These are phyloP conservation scores for Brassica juncea DNA, from an alignment of 345 rosid species.

Conservation along the genomic window DNA sequence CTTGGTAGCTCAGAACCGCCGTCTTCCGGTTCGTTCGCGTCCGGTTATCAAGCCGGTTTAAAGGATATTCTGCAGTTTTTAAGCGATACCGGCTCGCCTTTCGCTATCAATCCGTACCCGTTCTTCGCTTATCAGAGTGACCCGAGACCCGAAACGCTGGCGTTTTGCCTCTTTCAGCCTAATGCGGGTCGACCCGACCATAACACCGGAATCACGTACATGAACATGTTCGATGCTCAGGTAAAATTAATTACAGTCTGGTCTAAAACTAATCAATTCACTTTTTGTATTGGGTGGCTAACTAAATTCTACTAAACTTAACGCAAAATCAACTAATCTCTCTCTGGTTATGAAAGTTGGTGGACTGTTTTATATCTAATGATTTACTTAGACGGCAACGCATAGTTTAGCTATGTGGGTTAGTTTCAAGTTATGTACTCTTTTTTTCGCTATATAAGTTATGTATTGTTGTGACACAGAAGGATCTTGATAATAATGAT, in stretches of 20 bases:
- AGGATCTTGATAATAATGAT: not conserved
- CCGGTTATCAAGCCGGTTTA: constrained; percentile 58
- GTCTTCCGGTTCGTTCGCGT: constrained; percentile 64
- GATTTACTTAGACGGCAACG: constrained; percentile 17
- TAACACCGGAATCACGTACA: constrained; percentile 73
- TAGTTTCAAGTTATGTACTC: constrained; percentile 14
- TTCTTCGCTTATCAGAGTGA: constrained; percentile 91
- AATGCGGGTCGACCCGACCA: constrained; percentile 86
- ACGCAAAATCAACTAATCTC: not conserved
- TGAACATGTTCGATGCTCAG: constrained; percentile 99
- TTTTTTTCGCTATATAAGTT: not conserved
- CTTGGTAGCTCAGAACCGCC: constrained; percentile 82
- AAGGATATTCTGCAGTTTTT: constrained; percentile 67
- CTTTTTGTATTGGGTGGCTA: constrained; percentile 19
- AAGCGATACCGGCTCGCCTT: constrained; percentile 71
- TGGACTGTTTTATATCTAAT: constrained; percentile 2
- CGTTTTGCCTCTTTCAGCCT: constrained; percentile 86
- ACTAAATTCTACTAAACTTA: not conserved
- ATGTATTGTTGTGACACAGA: constrained; percentile 7
- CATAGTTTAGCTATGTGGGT: constrained; percentile 9
- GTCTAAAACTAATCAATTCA: constrained; percentile 9
- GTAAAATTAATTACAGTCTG: constrained; percentile 42
- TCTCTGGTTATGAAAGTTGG: constrained; percentile 21
- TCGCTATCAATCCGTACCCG: constrained; percentile 87
- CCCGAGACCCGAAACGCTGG: constrained; percentile 79